A percentile compares a stretch with the other conserved stretches of the same genome.
These are phyloP conservation scores for Lipomyces japonicus DNA, from an alignment of 805 yeast genomes.

Conservation along the genomic window DNA sequence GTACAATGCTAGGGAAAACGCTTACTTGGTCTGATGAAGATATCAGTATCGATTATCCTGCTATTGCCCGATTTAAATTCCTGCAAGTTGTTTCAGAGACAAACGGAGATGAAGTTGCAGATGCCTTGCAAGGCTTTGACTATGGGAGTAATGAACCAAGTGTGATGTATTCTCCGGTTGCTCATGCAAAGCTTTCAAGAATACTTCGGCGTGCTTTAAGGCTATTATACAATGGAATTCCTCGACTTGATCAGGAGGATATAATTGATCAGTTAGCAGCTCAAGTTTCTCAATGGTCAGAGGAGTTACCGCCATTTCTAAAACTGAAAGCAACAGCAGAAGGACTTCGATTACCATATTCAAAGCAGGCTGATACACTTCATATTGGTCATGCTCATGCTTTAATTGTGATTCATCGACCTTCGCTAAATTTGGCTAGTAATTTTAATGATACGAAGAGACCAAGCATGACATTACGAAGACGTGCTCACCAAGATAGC, in stretches of 20 bases:
- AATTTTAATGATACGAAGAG: not conserved
- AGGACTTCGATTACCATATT: conserved; percentile 14
- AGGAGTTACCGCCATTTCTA: conserved; percentile 14
- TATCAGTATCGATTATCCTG: conserved; percentile 17
- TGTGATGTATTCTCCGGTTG: conserved; percentile 15
- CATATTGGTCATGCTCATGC: conserved; percentile 24
- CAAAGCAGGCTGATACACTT: conserved; percentile 17
- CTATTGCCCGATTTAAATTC: not conserved
- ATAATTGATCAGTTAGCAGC: conserved; percentile 16
- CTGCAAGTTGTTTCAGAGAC: conserved; percentile 4
- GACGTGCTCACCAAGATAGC: conserved; percentile 11
- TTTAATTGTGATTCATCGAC: conserved; percentile 20
- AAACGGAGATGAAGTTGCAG: conserved; percentile 14
- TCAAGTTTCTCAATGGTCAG: conserved; percentile 11
- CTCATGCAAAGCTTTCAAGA: conserved; percentile 20
- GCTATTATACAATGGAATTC: conserved; percentile 3
- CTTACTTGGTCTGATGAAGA: conserved; percentile 24
- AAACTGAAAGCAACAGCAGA: not conserved
- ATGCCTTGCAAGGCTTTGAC: conserved; percentile 10
- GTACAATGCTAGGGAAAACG: conserved; percentile 27
- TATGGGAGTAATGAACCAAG: conserved; percentile 8
- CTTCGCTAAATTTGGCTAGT: conserved; percentile 8
- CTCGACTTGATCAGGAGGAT: conserved; percentile 8
- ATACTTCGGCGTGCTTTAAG: conserved; percentile 15
- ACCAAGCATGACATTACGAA: not conserved